phyloP scores from a whole-genome alignment of 176 grass and related monocot genomes.

The Rhynchospora pubera region DNA sequence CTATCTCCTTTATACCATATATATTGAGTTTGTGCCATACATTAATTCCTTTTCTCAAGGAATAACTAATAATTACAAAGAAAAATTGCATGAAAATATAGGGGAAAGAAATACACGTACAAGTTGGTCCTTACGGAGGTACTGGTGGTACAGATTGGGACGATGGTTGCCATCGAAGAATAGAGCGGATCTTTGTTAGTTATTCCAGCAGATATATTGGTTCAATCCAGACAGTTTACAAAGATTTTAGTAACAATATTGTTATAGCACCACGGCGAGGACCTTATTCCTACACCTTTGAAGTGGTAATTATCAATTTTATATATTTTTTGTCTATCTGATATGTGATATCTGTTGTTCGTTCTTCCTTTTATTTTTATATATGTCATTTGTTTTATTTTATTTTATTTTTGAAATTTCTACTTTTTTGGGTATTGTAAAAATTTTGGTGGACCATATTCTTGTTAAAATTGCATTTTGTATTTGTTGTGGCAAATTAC shows the following conservation, averaged over 20 bases:
- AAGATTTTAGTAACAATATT: slow-evolving; percentile 11
- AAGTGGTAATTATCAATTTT: slow-evolving; percentile 24
- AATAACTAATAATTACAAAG: neutral
- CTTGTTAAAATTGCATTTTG: neutral
- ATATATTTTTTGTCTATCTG: neutral
- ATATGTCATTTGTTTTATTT: too few relatives aligned
- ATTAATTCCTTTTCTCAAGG: neutral
- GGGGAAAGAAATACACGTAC: slow-evolving; percentile 20
- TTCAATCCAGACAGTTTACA: slow-evolving; percentile 15
- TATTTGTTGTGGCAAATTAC: neutral
- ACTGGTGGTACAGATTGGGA: slow-evolving; percentile 14
- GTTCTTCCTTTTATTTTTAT: neutral
- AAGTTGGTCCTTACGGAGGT: slow-evolving; percentile 15
- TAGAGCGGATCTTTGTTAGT: slow-evolving; percentile 20
- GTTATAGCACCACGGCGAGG: slow-evolving; percentile 3
- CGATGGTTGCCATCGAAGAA: slow-evolving; percentile 16
- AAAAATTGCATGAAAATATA: neutral
- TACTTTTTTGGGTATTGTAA: neutral
- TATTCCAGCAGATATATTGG: slow-evolving; percentile 16
- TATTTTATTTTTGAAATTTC: too few relatives aligned
- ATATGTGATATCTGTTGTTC: neutral
- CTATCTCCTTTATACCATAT: neutral
- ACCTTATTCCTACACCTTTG: slow-evolving; percentile 16
- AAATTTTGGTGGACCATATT: neutral
- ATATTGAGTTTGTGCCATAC: neutral